Conservation (phyloP, 331 rosid species). For the Quercus tomentella region DNA sequence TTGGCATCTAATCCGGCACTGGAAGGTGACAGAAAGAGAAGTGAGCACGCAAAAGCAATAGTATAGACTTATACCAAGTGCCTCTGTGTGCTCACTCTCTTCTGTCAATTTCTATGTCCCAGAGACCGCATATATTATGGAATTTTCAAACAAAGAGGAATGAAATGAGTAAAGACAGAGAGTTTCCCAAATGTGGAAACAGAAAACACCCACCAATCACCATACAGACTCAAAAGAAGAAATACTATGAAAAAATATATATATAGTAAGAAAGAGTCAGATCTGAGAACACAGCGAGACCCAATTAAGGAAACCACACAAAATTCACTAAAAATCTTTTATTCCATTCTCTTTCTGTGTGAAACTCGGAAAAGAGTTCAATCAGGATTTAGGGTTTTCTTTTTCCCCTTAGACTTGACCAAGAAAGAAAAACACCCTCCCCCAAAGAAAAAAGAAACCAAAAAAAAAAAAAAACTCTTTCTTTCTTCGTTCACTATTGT, state of each 20-base stretch:
- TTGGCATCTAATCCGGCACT: constrained; percentile 17
- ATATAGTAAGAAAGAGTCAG: constrained; percentile 26
- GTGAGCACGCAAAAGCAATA: constrained; percentile 86
- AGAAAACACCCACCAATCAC: neutral
- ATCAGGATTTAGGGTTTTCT: constrained; percentile 32
- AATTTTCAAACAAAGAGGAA: neutral
- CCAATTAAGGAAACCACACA: constrained; percentile 25
- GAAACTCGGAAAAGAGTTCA: neutral
- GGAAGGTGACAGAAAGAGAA: constrained; percentile 78
- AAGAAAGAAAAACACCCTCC: neutral
- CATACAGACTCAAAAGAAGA: neutral
- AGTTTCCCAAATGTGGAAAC: constrained; percentile 19
- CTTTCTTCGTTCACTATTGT: neutral
- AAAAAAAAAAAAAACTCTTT: neutral
- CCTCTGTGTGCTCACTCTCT: constrained; percentile 99
- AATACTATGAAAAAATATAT: neutral
- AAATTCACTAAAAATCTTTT: neutral
- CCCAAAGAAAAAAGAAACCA: neutral
- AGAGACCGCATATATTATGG: neutral
- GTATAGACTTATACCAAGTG: constrained; percentile 44
- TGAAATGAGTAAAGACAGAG: neutral
- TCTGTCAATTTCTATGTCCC: constrained; percentile 91
- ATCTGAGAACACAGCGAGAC: constrained; percentile 40
- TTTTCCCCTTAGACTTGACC: neutral
- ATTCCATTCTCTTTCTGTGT: constrained; percentile 4